Conservation (phyloP, 2,329 filamentous ascomycete genomes). For the Monilinia fructicola region DNA sequence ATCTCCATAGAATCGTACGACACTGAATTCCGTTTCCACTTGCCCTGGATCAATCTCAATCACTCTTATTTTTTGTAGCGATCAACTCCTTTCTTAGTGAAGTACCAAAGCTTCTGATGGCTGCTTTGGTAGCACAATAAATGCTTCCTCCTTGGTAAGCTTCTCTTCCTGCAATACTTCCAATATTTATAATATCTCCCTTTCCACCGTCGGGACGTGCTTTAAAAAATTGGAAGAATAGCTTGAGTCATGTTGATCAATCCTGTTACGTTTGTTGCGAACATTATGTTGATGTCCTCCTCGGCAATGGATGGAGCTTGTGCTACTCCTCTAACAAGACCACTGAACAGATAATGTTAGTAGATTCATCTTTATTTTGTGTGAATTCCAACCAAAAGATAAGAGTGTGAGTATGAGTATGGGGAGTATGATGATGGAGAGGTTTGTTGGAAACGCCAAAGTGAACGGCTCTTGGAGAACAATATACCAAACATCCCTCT, state of each 20-base stretch:
- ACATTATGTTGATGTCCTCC: constrained; percentile 84
- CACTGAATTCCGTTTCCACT: constrained; percentile 90
- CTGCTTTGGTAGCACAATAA: constrained; percentile 92
- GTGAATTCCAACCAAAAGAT: neutral
- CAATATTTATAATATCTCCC: constrained; percentile 95
- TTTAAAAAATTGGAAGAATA: constrained; percentile 80
- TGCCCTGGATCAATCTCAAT: constrained; percentile 91
- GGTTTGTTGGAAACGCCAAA: neutral
- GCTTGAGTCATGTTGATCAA: constrained; percentile 97
- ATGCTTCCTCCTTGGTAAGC: constrained; percentile 83
- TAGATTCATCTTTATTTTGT: neutral
- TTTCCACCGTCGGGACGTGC: constrained; percentile 65
- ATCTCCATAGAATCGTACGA: constrained; percentile 86
- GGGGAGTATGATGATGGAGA: neutral
- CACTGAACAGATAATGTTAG: constrained; percentile 50
- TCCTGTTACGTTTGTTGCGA: constrained; percentile 89
- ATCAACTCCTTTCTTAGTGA: constrained; percentile 80
- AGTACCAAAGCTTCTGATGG: constrained; percentile 81
- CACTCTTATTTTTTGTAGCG: constrained; percentile 73
- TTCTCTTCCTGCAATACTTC: constrained; percentile 86
- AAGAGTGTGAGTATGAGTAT: neutral
- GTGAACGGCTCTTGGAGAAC: too few relatives aligned
- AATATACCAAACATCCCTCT: neutral
- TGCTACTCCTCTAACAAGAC: constrained; percentile 84
- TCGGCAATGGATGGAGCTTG: constrained; percentile 79